Conservation (phyloP, 331 rosid species). For the Pyracantha coccinea region DNA sequence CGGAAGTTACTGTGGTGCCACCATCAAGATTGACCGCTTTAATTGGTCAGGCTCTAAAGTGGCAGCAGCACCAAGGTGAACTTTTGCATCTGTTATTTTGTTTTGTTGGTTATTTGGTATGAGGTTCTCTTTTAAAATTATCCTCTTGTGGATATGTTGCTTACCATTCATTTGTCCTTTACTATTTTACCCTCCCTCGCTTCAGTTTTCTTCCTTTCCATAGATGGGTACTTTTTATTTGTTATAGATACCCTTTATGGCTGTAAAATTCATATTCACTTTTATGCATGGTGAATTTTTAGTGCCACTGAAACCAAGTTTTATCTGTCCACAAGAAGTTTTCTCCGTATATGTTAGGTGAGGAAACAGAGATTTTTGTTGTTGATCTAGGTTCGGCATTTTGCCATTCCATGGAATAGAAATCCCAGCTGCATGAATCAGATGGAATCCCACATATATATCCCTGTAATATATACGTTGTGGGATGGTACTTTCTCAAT, state of each 20-base stretch:
- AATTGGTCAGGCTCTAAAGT: conserved; percentile 93
- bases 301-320: background rate
- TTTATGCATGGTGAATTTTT: background rate
- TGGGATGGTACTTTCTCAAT: too few species aligned
- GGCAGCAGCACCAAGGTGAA: conserved; percentile 99
- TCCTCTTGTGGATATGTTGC: background rate
- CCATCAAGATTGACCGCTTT: conserved; percentile 96
- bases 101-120: background rate
- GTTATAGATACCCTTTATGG: background rate
- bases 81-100: background rate
- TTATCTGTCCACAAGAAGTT: background rate
- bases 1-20: conserved; percentile 94
- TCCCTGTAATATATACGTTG: too few species aligned
- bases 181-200: background rate
- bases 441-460: too few species aligned
- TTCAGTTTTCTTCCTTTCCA: background rate
- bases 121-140: background rate
- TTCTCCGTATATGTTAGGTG: background rate
- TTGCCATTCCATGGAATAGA: background rate
- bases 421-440: too few species aligned
- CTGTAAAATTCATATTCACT: background rate
- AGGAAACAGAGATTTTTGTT: background rate
- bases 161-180: background rate
- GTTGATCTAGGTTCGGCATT: background rate
- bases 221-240: background rate